These are phyloP conservation scores for Dendrocalamus latiflorus DNA, from an alignment of 202 grass and related monocot species.

Conservation along the genomic window DNA sequence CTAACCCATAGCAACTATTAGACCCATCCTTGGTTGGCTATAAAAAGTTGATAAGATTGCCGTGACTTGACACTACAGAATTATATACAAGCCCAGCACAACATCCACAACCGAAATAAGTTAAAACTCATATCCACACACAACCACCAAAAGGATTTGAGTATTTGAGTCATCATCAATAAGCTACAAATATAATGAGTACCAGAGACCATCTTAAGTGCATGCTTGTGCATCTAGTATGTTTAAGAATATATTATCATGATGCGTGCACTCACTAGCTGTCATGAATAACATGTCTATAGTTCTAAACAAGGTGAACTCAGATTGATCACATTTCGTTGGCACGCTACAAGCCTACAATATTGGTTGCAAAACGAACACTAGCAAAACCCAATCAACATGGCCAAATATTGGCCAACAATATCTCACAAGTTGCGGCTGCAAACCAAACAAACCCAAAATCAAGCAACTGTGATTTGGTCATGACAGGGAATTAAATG, in stretches of 20 bases:
- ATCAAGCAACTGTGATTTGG: not conserved
- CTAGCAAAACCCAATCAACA: not conserved
- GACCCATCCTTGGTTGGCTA: not conserved
- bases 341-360: not conserved
- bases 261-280: not conserved
- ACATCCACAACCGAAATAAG: not conserved
- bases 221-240: not conserved
- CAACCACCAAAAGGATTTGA: not conserved
- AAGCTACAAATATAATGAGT: not conserved
- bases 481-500: not conserved
- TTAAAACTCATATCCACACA: not conserved
- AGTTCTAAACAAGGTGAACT: not conserved
- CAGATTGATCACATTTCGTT: not conserved
- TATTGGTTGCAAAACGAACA: not conserved
- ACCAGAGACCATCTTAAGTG: not conserved
- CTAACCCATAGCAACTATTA: not conserved
- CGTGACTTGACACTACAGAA: not conserved
- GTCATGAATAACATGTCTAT: not conserved
- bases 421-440: not conserved
- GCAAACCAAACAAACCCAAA: not conserved
- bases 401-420: not conserved
- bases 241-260: not conserved
- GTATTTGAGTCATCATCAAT: not conserved
- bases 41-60: not conserved
- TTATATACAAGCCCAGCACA: not conserved